Conservation (phyloP, 257 asterid species). For the Nicotiana paniculata region DNA sequence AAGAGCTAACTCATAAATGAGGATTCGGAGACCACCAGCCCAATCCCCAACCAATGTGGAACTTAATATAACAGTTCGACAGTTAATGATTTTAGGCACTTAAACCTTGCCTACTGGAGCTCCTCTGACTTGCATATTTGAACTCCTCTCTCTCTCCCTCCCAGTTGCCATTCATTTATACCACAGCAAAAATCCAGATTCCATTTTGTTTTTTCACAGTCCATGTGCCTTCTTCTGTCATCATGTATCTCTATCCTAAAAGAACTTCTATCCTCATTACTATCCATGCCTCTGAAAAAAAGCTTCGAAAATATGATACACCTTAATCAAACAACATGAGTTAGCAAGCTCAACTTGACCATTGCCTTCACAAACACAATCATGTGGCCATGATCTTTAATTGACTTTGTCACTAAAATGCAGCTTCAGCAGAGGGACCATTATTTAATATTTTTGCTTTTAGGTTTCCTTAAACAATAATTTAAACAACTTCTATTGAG, state of each 20-base stretch:
- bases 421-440: not conserved
- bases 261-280: not conserved
- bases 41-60: too few species aligned
- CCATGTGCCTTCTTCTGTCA: not conserved
- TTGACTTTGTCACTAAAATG: not conserved
- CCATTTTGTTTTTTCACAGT: not conserved
- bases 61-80: too few species aligned
- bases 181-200: not conserved
- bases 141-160: too few species aligned
- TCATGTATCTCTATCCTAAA: not conserved
- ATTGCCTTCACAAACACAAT: not conserved
- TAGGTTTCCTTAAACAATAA: not conserved
- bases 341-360: not conserved
- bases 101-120: too few species aligned
- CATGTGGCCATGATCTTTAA: not conserved
- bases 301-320: not conserved
- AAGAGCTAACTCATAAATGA: too few species aligned
- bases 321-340: not conserved
- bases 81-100: too few species aligned
- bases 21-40: too few species aligned
- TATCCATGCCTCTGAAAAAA: not conserved
- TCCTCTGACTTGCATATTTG: too few species aligned
- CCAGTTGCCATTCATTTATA: not conserved
- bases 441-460: not conserved
- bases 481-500: not conserved